phyloP scores from a whole-genome alignment of 2,329 filamentous ascomycete species.

The Cordyceps tenuipes region DNA sequence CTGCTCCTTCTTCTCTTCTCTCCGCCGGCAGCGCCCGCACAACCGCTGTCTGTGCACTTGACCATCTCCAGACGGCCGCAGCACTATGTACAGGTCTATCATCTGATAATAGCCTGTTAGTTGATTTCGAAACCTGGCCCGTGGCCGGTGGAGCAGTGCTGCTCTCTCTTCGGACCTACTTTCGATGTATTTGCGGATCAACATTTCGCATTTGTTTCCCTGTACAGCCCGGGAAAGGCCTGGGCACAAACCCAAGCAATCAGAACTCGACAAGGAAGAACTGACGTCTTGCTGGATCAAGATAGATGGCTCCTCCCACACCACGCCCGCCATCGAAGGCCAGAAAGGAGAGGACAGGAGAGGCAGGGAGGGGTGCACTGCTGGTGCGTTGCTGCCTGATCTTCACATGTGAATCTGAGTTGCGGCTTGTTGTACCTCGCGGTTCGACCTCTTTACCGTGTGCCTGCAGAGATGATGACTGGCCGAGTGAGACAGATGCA shows the following conservation, averaged over 20 bases:
- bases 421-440: background rate
- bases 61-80: background rate
- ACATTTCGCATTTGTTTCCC: background rate
- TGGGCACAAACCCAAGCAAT: background rate
- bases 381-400: background rate
- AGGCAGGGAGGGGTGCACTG: background rate
- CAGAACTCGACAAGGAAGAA: background rate
- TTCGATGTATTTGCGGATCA: conserved; percentile 2
- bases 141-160: background rate
- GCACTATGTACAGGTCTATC: background rate
- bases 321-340: background rate
- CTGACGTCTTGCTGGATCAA: background rate
- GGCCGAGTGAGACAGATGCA: too few relatives aligned
- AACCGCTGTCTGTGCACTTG: background rate
- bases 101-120: background rate
- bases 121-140: background rate
- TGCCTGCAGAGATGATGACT: too few relatives aligned
- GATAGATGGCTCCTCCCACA: background rate
- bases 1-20: background rate
- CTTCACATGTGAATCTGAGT: background rate
- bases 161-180: background rate
- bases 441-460: too few relatives aligned
- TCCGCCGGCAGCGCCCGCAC: background rate
- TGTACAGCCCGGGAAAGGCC: background rate
- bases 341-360: too few relatives aligned